phyloP scores from a whole-genome alignment of 1,139 yeast species.

The Kluyveromyces sp. region DNA sequence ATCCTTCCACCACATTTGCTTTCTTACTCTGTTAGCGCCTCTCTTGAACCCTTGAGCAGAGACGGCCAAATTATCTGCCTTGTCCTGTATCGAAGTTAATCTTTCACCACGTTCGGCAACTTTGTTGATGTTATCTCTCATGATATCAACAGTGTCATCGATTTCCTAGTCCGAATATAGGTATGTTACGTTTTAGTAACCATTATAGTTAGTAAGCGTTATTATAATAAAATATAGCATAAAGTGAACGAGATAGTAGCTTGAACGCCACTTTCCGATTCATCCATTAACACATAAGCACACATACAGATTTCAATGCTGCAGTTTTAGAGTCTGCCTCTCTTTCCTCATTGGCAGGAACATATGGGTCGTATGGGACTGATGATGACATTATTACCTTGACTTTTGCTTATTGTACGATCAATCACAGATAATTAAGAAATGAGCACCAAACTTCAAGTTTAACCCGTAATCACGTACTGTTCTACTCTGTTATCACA shows the following conservation, averaged over 20 bases:
- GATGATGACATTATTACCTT: constrained; percentile 56
- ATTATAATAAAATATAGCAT: not conserved
- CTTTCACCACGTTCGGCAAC: constrained; percentile 94
- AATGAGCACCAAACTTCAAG: too few relatives aligned
- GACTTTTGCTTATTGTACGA: too few relatives aligned
- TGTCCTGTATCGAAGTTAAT: constrained; percentile 84
- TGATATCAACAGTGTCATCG: constrained; percentile 94
- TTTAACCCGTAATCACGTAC: too few relatives aligned
- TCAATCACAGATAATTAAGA: too few relatives aligned
- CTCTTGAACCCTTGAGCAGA: constrained; percentile 94
- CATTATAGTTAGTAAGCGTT: constrained; percentile 7
- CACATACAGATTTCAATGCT: constrained; percentile 73
- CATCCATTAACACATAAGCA: not conserved
- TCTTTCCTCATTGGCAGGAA: constrained; percentile 51
- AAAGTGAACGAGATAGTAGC: not conserved
- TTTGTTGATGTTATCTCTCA: constrained; percentile 95
- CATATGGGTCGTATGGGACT: constrained; percentile 86
- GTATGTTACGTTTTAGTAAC: too few relatives aligned
- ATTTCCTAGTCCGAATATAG: constrained; percentile 47
- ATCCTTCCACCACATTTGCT: constrained; percentile 99
- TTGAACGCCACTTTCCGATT: not conserved
- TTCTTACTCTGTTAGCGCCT: constrained; percentile 95
- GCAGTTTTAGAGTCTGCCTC: constrained; percentile 61
- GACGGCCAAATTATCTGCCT: constrained; percentile 87
- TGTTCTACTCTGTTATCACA: too few relatives aligned